Conservation (phyloP, 1,139 yeast species). For the Geotrichum reessii region DNA sequence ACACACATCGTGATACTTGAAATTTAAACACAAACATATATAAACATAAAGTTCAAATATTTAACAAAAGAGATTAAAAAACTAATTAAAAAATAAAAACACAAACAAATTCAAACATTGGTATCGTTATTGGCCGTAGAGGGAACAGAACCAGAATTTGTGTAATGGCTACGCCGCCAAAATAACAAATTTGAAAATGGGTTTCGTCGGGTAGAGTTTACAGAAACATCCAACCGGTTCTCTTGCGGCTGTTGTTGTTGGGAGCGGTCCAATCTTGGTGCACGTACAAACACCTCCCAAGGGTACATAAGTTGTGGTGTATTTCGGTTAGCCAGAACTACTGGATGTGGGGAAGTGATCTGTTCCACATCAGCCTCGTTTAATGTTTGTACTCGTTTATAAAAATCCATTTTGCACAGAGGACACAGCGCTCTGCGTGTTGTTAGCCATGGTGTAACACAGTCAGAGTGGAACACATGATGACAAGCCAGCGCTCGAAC, state of each 20-base stretch:
- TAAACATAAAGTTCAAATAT: neutral
- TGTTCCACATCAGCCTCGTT: neutral
- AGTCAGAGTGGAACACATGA: slow-evolving; percentile 73
- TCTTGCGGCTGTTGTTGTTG: neutral
- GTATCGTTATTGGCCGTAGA: neutral
- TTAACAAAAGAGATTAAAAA: neutral
- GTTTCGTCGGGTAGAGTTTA: neutral
- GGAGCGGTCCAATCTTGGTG: slow-evolving; percentile 3
- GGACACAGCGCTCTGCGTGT: slow-evolving; percentile 77
- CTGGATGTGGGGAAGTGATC: neutral
- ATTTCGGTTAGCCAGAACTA: neutral
- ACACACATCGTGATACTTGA: no score
- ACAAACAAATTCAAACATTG: neutral
- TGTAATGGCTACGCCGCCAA: neutral
- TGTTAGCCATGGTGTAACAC: slow-evolving; percentile 78
- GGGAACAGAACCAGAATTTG: neutral
- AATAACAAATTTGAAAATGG: neutral
- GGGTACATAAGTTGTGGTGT: slow-evolving; percentile 9
- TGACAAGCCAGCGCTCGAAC: slow-evolving; percentile 76
- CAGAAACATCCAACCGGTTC: neutral
- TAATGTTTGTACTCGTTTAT: neutral
- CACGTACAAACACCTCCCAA: slow-evolving; percentile 17
- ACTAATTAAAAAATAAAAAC: neutral
- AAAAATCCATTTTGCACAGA: slow-evolving; percentile 50
- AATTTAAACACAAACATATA: neutral